Conservation (phyloP, 2,329 filamentous ascomycete genomes). For the Ophiostoma sp. region DNA sequence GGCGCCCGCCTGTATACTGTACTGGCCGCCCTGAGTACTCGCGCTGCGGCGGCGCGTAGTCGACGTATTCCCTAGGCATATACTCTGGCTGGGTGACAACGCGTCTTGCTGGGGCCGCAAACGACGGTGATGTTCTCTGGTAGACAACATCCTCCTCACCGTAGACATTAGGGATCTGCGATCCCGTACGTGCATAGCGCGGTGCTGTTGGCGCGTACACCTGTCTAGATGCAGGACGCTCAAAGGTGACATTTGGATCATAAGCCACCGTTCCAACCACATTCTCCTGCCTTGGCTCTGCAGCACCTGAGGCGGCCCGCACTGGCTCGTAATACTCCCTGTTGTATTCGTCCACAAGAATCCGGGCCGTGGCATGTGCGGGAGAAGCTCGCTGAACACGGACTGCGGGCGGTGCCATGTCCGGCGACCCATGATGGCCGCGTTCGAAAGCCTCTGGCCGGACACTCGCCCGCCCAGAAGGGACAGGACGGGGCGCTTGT, state of each 20-base stretch:
- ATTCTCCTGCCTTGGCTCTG: slow-evolving; percentile 22
- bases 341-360: slow-evolving; percentile 77
- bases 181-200: slow-evolving; percentile 42
- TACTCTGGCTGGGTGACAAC: slow-evolving; percentile 61
- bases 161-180: slow-evolving; percentile 47
- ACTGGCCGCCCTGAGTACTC: slow-evolving; percentile 52
- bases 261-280: slow-evolving; percentile 15
- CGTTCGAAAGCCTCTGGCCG: slow-evolving; percentile 40
- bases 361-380: slow-evolving; percentile 46
- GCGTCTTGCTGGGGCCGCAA: slow-evolving; percentile 40
- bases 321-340: slow-evolving; percentile 66
- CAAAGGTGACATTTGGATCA: slow-evolving; percentile 48
- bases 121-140: slow-evolving; percentile 47
- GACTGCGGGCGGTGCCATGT: slow-evolving; percentile 40
- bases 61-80: slow-evolving; percentile 43
- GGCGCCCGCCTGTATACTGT: slow-evolving; percentile 15
- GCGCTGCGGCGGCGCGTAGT: slow-evolving; percentile 48
- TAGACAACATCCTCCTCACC: slow-evolving; percentile 50
- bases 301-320: not conserved
- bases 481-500: not conserved
- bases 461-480: slow-evolving; percentile 41
- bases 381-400: slow-evolving; percentile 42
- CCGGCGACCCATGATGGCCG: not conserved
- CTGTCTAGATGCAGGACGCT: slow-evolving; percentile 43
- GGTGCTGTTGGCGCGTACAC: not conserved